A percentile compares a stretch with the other conserved stretches of the same genome.
These are phyloP conservation scores for Curvularia eragrostidis DNA, from an alignment of 2,329 filamentous ascomycete species.

Conservation along the genomic window DNA sequence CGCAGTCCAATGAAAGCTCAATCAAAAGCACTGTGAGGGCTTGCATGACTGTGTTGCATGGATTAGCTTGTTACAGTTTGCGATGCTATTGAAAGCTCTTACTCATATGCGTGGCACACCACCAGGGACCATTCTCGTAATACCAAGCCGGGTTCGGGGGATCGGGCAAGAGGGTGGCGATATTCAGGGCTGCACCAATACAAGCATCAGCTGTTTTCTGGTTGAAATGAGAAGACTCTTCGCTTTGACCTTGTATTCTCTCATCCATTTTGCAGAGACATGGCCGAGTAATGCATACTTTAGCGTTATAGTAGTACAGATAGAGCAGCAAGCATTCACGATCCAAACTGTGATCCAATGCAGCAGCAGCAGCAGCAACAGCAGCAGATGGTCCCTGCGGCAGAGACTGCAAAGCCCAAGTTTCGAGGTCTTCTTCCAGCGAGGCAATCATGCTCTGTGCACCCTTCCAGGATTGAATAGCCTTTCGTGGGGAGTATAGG, in stretches of 20 bases:
- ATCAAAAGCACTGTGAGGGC: conserved; percentile 47
- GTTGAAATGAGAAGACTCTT: conserved; percentile 40
- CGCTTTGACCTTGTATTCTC: conserved; percentile 42
- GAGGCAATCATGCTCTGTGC: conserved; percentile 32
- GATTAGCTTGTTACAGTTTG: background rate
- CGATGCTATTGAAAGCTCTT: background rate
- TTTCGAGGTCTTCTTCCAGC: conserved; percentile 37
- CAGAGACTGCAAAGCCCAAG: conserved; percentile 34
- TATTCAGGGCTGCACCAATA: conserved; percentile 41
- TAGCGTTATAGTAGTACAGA: conserved; percentile 44
- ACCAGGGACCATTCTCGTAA: conserved; percentile 46
- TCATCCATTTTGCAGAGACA: conserved; percentile 48
- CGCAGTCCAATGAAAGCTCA: conserved; percentile 40
- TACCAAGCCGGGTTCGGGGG: conserved; percentile 26
- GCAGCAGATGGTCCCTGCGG: conserved; percentile 23
- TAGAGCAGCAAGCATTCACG: conserved; percentile 28
- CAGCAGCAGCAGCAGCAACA: background rate
- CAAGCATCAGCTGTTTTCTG: conserved; percentile 40
- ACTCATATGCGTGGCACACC: conserved; percentile 44
- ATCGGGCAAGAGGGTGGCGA: conserved; percentile 44
- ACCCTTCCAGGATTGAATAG: conserved; percentile 42
- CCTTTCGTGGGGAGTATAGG: conserved; percentile 45
- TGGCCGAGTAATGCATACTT: conserved; percentile 48
- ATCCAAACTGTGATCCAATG: background rate
- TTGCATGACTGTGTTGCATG: conserved; percentile 43